Evolutionary conservation across 306 rosid genomes (phyloP).

Genomic region (Gillenia trifoliata): DNA sequence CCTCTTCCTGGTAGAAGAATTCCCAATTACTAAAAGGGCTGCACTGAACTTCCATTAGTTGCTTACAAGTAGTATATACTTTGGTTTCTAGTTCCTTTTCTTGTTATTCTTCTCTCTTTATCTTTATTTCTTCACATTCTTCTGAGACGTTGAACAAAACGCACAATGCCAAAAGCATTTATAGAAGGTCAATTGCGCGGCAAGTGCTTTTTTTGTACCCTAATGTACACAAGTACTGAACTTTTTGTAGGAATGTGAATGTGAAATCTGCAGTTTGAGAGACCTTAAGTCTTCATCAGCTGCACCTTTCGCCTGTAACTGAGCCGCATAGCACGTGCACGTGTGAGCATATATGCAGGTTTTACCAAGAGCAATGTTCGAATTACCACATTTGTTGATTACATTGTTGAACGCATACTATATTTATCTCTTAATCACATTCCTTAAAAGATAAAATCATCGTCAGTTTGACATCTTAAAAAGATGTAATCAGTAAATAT

Average conservation of each 20-base stretch:
- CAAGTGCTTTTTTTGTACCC: slow-evolving; percentile 29
- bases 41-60: slow-evolving; percentile 66
- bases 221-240: slow-evolving; percentile 14
- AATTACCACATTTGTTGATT: not conserved
- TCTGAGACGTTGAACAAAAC: slow-evolving; percentile 34
- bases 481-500: too few species aligned
- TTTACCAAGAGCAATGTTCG: not conserved
- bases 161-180: slow-evolving; percentile 38
- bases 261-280: slow-evolving; percentile 34
- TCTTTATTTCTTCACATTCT: too few species aligned
- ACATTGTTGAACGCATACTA: not conserved
- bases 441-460: too few species aligned
- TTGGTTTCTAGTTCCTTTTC: slow-evolving; percentile 16
- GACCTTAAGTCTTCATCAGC: slow-evolving; percentile 28
- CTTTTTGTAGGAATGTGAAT: slow-evolving; percentile 30
- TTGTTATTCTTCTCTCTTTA: slow-evolving; percentile 12
- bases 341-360: too few species aligned
- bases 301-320: slow-evolving; percentile 25
- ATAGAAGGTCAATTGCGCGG: slow-evolving; percentile 16
- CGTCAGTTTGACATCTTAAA: too few species aligned
- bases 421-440: too few species aligned
- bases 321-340: slow-evolving; percentile 27
- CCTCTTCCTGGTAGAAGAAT: slow-evolving; percentile 57
- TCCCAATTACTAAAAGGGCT: slow-evolving; percentile 62
- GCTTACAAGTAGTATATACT: not conserved